These are phyloP conservation scores for Teunomyces cretensis DNA, from an alignment of 805 yeast species.

Conservation along the genomic window DNA sequence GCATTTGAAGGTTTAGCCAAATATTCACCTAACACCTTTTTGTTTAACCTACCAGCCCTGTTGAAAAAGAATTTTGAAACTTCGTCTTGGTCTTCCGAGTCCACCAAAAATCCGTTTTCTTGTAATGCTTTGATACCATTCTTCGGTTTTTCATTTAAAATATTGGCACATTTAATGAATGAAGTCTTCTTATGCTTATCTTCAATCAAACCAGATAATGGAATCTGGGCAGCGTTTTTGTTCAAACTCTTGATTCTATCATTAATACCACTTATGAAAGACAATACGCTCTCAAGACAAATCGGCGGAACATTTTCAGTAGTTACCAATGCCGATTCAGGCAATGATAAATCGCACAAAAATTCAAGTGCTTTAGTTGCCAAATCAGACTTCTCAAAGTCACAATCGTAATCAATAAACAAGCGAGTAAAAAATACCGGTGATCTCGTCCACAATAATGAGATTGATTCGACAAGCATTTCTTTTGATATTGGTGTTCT, in stretches of 20 bases:
- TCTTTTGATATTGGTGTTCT: constrained; percentile 58
- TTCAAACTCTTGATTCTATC: constrained; percentile 43
- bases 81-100: constrained; percentile 49
- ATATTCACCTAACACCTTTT: constrained; percentile 82
- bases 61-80: constrained; percentile 76
- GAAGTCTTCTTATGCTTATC: constrained; percentile 63
- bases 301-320: constrained; percentile 91
- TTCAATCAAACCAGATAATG: constrained; percentile 33
- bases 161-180: constrained; percentile 71
- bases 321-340: constrained; percentile 77
- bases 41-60: constrained; percentile 80
- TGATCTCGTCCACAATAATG: constrained; percentile 77
- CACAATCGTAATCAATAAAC: constrained; percentile 87
- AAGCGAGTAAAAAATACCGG: constrained; percentile 74
- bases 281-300: constrained; percentile 83
- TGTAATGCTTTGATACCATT: constrained; percentile 66
- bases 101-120: constrained; percentile 62
- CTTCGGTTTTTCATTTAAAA: constrained; percentile 77
- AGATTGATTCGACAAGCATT: constrained; percentile 76
- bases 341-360: constrained; percentile 74
- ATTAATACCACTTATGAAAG: constrained; percentile 63
- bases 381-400: constrained; percentile 80
- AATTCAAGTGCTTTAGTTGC: constrained; percentile 65
- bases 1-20: constrained; percentile 74
- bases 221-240: background rate